Evolutionary conservation across 345 rosid genomes (phyloP), one percentile per base, ranked within the genome.

Genomic region (Bruguiera sexangula): DNA sequence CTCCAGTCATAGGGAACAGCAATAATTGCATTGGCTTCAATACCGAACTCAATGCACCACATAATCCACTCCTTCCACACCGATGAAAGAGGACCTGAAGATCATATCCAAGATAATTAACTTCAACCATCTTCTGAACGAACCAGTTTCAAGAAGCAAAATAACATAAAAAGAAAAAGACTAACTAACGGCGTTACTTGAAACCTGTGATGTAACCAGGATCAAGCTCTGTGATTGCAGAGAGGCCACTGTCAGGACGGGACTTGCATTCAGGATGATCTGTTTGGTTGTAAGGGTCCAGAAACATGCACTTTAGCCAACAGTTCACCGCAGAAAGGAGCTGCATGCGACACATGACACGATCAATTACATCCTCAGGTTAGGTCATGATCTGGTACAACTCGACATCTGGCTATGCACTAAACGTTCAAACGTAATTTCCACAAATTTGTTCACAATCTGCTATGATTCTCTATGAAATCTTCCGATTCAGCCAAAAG

Each of bases 1-100:
- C 99, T 92, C 98, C 98, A 95, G 76, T 95, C 99, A 71, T 90
- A 95, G 5, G 99, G 99, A 72, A 80, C 99, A 75, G 99, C 97
- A 64, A 95, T 83, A 48, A 95, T 90, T 36, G 96, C 92, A 83
- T 95, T 90, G 51, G 99, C 89, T 78, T 92, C 97, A 24, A 95
- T 82, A 30, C 99, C 99, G 69, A 95, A 92, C 83, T 92, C 92
- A 73, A 95, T 84, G 81, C 99, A 95, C 99, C 99, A 95, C 80
- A 87, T 92, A 69, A 95, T 82, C 98, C 99, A 95, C 57, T 95
- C 97, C 84, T 95, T 95, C 99, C 99, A 95, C 59, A 95, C 96
- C 0, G 99, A 89, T 57, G 97, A 95, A 60, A 95, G 93, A 27
- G 98, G 96, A 83, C 99, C 99, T 95, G 78, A 59, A 74, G 57